A percentile compares a stretch with the other conserved stretches of the same genome.
Evolutionary conservation across 495 filamentous ascomycete genomes (phyloP).

Genomic region (Chaetomium cochliodes): DNA sequence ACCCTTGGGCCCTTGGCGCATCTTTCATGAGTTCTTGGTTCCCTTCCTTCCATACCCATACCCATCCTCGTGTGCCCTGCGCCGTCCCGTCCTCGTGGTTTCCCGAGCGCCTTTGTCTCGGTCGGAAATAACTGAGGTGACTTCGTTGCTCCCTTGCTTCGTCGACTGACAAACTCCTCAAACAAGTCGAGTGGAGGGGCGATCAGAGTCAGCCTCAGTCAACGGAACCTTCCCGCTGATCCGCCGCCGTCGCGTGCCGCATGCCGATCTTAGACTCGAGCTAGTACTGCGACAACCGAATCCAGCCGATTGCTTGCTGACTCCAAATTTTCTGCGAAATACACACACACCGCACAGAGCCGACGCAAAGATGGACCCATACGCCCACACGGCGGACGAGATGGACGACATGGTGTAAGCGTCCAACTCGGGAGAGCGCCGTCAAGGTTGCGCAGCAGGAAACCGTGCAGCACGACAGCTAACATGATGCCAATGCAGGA

Average conservation of each 20-base stretch:
- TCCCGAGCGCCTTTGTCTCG: conserved; percentile 11
- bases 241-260: background rate
- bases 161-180: background rate
- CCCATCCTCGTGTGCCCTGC: conserved; percentile 3
- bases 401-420: conserved; percentile 28
- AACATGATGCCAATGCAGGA: conserved; percentile 4
- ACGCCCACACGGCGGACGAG: conserved; percentile 13
- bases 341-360: background rate
- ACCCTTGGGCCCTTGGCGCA: background rate
- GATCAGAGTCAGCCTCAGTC: background rate
- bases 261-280: conserved; percentile 2
- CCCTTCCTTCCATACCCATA: too few relatives aligned
- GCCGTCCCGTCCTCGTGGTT: conserved; percentile 11
- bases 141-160: background rate
- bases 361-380: conserved; percentile 16
- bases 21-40: background rate
- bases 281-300: background rate
- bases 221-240: background rate
- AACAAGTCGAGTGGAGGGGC: background rate
- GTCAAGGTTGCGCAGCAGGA: too few relatives aligned
- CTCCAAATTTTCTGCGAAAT: background rate
- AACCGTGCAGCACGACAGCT: background rate
- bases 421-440: background rate
- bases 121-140: background rate
- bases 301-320: background rate